These are phyloP conservation scores for Xerocomus tenax DNA, from an alignment of 1,284 basidiomycete species.

Conservation along the genomic window DNA sequence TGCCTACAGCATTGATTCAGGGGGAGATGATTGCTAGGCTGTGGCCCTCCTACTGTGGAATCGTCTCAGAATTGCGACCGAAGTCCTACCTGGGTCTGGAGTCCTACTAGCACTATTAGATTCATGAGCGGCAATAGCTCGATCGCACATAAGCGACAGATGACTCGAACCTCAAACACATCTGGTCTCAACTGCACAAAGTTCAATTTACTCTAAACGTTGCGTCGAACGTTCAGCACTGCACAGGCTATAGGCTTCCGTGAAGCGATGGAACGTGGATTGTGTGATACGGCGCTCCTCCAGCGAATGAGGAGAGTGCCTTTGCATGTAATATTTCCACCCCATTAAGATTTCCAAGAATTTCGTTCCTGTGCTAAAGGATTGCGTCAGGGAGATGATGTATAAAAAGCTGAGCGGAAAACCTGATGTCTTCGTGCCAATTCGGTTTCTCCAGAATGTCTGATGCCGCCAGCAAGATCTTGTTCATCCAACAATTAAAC, in stretches of 20 bases:
- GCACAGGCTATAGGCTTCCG: background rate
- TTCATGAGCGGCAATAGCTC: too few species aligned
- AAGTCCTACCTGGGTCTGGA: too few species aligned
- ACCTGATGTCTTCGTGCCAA: background rate
- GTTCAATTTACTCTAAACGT: background rate
- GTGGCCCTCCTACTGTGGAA: too few species aligned
- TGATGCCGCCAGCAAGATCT: background rate
- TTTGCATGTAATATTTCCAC: background rate
- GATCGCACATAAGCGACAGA: background rate
- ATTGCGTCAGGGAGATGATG: background rate
- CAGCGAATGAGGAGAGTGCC: background rate
- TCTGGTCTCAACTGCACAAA: background rate
- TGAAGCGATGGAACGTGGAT: background rate
- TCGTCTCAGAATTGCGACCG: too few species aligned
- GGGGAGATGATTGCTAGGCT: too few species aligned
- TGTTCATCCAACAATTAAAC: background rate
- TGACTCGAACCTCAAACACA: background rate
- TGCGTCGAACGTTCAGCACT: background rate
- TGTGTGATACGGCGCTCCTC: background rate
- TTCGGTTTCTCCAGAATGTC: background rate
- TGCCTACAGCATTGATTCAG: too few species aligned
- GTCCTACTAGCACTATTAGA: too few species aligned
- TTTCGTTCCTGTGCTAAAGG: too few species aligned
- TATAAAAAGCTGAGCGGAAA: background rate
- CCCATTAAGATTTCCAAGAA: background rate